These are phyloP conservation scores for Stephanodiscus triporus DNA, from an alignment of 108 stramenopile species.

Conservation along the genomic window DNA sequence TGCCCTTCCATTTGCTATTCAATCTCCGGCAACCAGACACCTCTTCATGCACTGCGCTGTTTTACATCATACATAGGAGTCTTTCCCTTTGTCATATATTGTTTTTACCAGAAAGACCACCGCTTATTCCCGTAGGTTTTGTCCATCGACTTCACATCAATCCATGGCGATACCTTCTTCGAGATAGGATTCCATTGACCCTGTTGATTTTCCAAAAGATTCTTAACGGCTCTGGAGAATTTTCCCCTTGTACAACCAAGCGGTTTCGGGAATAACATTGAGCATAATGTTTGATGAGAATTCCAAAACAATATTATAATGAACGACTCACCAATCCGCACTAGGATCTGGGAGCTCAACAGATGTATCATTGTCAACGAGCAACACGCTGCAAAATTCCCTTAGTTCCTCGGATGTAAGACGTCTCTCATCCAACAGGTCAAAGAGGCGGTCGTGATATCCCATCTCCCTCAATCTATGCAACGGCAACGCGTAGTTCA, in stretches of 20 bases:
- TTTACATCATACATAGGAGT: too few relatives aligned
- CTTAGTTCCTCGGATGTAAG: constrained; percentile 60
- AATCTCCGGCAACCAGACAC: too few relatives aligned
- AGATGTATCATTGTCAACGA: constrained; percentile 44
- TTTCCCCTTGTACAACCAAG: constrained; percentile 32
- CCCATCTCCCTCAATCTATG: constrained; percentile 91
- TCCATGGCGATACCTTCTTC: constrained; percentile 72
- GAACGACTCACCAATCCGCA: constrained; percentile 53
- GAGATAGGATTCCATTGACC: constrained; percentile 73
- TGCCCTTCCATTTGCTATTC: too few relatives aligned
- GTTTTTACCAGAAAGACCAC: too few relatives aligned
- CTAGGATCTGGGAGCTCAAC: constrained; percentile 77
- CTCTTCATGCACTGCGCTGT: too few relatives aligned
- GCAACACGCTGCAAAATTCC: constrained; percentile 70
- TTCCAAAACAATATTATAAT: too few relatives aligned
- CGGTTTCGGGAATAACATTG: not conserved
- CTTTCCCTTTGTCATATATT: too few relatives aligned
- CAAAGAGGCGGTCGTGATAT: constrained; percentile 77
- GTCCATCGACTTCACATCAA: constrained; percentile 58
- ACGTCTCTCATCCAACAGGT: constrained; percentile 58
- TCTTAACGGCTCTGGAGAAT: constrained; percentile 48
- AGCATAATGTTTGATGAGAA: too few relatives aligned
- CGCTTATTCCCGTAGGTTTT: too few relatives aligned
- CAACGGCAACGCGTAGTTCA: constrained; percentile 87
- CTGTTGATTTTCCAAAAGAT: constrained; percentile 46